Base-by-base conservation (phyloP, 306 rosid species). In the Prunus mongolica region DNA sequence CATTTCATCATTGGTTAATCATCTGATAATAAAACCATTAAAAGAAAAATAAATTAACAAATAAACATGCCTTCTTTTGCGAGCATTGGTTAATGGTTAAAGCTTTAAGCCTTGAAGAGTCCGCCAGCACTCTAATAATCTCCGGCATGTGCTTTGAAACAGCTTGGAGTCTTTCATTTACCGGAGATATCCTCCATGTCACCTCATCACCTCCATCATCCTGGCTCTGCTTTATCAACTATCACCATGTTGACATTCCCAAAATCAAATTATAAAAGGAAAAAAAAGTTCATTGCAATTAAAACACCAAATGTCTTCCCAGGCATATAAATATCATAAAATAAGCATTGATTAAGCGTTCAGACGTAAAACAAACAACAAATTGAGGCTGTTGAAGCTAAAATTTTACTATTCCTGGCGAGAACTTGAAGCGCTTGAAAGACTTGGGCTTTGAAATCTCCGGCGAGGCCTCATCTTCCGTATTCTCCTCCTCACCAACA, bases 131-230 rank as follows among this genome's bases (percentile, higher is more conserved):
- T 81, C 87, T 82, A 73, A 94, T 73, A 58, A 80, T 80, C 80
- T 90, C 85, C 18, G 97, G 98, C 86, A 65, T 71, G 19, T 77
- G 71, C 83, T 92, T 92, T 2, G 96, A 94, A 75, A 86, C 91
- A n/a, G 91, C 85, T 74, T 84, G 95, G 62, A 94, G 98, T 76
- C 93, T 87, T 76, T 92, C 96, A 45, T 91, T 87, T 44, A 94
- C 91, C 1, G 98, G 98, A 76, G 97, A 92, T 79, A 89, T 92
- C 91, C 88, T 94, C 98, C 97, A 92, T 1, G 95, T 94, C 51
- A 94, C 88, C 82, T 90, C 97, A 19, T 92, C 89, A 65, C 71
- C 85, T 61, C 87, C 95, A 65, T 94, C 96, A 52, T 92, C 97
- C 84, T 94, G 98, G 84, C 96, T 94, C 72, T 89, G 97, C 93